phyloP scores from a whole-genome alignment of 352 stramenopile genomes.

The Aphanomyces euteiches region DNA sequence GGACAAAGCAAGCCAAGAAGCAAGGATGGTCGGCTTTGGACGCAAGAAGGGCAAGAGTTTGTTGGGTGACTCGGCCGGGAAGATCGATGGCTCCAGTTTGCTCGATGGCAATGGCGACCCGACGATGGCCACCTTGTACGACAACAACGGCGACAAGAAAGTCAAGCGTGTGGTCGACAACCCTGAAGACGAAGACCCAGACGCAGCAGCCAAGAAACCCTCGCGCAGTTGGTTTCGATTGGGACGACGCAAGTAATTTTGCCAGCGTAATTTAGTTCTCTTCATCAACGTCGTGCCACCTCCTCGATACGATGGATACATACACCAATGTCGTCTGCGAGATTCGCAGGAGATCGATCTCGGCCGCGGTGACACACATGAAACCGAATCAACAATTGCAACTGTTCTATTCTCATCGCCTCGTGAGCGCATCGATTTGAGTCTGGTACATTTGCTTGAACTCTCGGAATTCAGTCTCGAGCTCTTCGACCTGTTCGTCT shows the following conservation, averaged over 20 bases:
- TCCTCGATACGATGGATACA: background rate
- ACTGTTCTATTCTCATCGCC: conserved; percentile 12
- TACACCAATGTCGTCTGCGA: background rate
- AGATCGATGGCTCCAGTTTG: conserved; percentile 73
- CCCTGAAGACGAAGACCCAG: conserved; percentile 60
- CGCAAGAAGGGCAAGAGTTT: conserved; percentile 80
- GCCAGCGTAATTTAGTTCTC: background rate
- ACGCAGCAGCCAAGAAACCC: conserved; percentile 21
- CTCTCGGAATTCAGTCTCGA: conserved; percentile 69
- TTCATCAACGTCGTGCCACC: background rate
- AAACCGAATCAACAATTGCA: too few species aligned
- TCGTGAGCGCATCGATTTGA: conserved; percentile 28
- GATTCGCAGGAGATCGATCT: too few species aligned
- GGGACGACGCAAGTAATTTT: conserved; percentile 12
- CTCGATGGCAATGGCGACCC: conserved; percentile 76
- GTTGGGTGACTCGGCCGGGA: conserved; percentile 43
- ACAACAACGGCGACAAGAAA: conserved; percentile 43
- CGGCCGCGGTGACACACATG: too few species aligned
- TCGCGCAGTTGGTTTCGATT: conserved; percentile 27
- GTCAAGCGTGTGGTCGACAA: conserved; percentile 22
- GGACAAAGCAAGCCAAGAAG: background rate
- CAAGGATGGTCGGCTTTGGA: conserved; percentile 68
- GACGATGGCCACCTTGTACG: conserved; percentile 62
- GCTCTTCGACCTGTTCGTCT: conserved; percentile 79
- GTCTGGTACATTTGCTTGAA: conserved; percentile 69